phyloP scores from a whole-genome alignment of 2,329 filamentous ascomycete genomes.

The Ambrosiella beaveri region DNA sequence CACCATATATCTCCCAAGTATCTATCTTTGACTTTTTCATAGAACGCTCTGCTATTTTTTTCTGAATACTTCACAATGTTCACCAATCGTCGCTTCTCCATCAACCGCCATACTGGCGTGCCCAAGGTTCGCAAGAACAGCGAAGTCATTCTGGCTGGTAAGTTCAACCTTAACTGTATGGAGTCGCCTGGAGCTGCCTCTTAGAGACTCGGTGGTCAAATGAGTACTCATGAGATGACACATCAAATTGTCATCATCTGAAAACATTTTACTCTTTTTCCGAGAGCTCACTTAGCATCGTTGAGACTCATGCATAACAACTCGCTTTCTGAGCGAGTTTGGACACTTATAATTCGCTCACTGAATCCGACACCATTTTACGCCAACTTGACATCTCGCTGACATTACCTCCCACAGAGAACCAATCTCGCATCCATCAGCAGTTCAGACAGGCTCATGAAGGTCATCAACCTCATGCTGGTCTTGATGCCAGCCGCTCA shows the following conservation, averaged over 20 bases:
- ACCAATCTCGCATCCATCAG: slow-evolving; percentile 66
- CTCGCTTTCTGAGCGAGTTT: too few relatives aligned
- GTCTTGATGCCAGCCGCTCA: slow-evolving; percentile 70
- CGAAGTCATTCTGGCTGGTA: slow-evolving; percentile 11
- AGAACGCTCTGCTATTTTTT: not conserved
- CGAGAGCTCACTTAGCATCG: not conserved
- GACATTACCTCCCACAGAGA: slow-evolving; percentile 35
- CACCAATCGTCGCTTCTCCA: slow-evolving; percentile 42
- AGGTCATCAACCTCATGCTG: slow-evolving; percentile 78
- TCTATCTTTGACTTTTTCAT: not conserved
- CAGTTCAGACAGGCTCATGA: slow-evolving; percentile 83
- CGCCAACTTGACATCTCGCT: not conserved
- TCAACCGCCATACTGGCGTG: slow-evolving; percentile 47
- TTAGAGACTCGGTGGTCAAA: too few relatives aligned
- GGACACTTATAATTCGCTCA: not conserved
- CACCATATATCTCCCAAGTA: not conserved
- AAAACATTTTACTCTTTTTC: not conserved
- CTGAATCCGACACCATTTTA: not conserved
- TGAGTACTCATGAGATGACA: not conserved
- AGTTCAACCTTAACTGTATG: not conserved
- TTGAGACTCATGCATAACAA: not conserved
- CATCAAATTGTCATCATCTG: not conserved
- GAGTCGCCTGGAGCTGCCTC: slow-evolving; percentile 1
- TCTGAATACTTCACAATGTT: slow-evolving; percentile 24
- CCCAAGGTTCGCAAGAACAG: slow-evolving; percentile 26